Percentiles rank a stretch among this genome's conserved stretches.
Conservation (phyloP, 371 early-diverging fungal species). For the Mortierella sp. region DNA sequence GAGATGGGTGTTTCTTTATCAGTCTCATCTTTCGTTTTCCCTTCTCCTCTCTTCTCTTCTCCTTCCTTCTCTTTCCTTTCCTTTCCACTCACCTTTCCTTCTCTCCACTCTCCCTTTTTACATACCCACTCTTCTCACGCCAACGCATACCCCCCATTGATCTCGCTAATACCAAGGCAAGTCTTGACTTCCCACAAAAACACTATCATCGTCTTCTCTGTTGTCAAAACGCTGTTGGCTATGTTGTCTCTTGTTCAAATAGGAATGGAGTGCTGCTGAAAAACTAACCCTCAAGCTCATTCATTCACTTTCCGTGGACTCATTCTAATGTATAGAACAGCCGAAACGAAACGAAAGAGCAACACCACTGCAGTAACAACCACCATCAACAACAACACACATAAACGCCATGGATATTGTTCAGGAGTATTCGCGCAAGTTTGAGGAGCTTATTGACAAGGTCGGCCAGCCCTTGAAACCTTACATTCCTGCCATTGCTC, state of each 20-base stretch:
- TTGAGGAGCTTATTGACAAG: constrained; percentile 85
- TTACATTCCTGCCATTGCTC: constrained; percentile 90
- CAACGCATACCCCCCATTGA: neutral
- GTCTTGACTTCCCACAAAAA: neutral
- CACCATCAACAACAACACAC: neutral
- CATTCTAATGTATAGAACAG: neutral
- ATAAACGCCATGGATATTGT: constrained; percentile 47
- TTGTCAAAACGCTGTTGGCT: neutral
- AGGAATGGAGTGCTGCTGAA: neutral
- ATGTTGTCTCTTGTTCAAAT: neutral
- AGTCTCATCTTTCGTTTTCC: neutral
- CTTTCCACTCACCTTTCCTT: neutral
- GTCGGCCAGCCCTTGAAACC: constrained; percentile 90
- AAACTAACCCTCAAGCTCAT: neutral
- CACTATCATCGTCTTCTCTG: neutral
- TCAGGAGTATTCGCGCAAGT: constrained; percentile 61
- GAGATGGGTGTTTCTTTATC: no score
- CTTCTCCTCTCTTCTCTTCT: neutral
- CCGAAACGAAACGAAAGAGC: neutral
- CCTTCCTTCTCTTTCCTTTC: neutral
- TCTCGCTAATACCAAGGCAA: neutral
- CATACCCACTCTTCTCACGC: neutral
- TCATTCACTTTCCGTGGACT: neutral
- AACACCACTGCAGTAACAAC: neutral
- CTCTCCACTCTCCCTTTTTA: neutral